These are phyloP conservation scores for Sugiyamaella qingdaonensis DNA, from an alignment of 805 yeast genomes.

Conservation along the genomic window DNA sequence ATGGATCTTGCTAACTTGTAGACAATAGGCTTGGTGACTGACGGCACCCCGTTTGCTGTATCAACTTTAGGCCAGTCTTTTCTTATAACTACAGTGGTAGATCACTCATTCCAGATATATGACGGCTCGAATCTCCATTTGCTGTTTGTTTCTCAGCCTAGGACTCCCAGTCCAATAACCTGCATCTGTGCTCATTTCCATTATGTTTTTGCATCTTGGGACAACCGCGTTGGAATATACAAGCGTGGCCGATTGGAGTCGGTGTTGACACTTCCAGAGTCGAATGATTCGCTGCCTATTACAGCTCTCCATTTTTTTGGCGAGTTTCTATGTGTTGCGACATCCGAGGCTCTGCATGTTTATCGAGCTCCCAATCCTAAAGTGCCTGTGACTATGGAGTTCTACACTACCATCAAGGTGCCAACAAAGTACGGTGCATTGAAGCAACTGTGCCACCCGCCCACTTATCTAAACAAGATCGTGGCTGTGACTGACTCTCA, in stretches of 20 bases:
- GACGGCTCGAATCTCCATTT: conserved; percentile 81
- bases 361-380: conserved; percentile 45
- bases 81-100: conserved; percentile 85
- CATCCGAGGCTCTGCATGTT: conserved; percentile 46
- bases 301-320: conserved; percentile 65
- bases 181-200: conserved; percentile 78
- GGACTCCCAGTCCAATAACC: conserved; percentile 66
- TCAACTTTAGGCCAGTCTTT: conserved; percentile 87
- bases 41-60: conserved; percentile 76
- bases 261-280: conserved; percentile 33
- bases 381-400: conserved; percentile 49
- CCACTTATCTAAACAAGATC: conserved; percentile 88
- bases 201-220: conserved; percentile 73
- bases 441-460: conserved; percentile 70
- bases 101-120: conserved; percentile 83
- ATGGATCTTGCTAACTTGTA: conserved; percentile 13
- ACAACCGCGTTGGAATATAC: conserved; percentile 67
- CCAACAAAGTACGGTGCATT: conserved; percentile 60
- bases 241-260: conserved; percentile 71
- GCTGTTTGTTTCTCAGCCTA: conserved; percentile 77
- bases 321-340: conserved; percentile 61
- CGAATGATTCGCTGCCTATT: conserved; percentile 36
- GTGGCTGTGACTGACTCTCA: conserved; percentile 71
- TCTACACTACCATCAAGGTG: conserved; percentile 58
- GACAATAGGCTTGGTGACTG: conserved; percentile 80